Percentiles rank a stretch among this genome's conserved stretches.
Evolutionary conservation across 345 rosid species (phyloP).

Genomic region (Turritis glabra): DNA sequence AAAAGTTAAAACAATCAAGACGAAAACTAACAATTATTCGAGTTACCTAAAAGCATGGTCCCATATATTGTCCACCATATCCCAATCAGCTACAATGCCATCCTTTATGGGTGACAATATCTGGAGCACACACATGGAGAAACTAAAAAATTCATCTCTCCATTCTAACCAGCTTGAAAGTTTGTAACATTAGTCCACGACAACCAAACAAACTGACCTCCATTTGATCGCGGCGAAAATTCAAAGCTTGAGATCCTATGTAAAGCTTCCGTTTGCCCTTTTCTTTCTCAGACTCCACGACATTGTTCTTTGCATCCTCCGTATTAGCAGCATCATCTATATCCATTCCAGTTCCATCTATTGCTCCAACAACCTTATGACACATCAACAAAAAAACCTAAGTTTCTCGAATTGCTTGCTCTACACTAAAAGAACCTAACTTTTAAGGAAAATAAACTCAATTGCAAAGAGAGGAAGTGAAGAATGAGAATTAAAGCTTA

Average conservation of each 20-base stretch:
- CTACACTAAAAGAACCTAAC: background rate
- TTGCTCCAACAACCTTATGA: constrained; percentile 81
- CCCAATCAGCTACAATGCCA: constrained; percentile 89
- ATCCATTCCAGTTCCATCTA: constrained; percentile 88
- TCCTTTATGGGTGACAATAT: constrained; percentile 81
- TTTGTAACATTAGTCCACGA: background rate
- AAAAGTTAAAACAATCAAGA: background rate
- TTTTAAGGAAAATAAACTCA: background rate
- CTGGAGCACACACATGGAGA: constrained; percentile 35
- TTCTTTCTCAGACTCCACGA: constrained; percentile 49
- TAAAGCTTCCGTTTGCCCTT: constrained; percentile 64
- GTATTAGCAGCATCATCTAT: constrained; percentile 59
- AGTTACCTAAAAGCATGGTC: constrained; percentile 86
- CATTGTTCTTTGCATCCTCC: constrained; percentile 52
- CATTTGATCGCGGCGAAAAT: constrained; percentile 77
- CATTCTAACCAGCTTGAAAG: background rate
- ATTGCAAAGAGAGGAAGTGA: background rate
- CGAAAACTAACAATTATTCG: background rate
- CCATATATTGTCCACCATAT: constrained; percentile 83
- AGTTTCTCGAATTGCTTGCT: background rate
- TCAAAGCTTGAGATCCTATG: constrained; percentile 81
- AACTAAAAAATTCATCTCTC: background rate
- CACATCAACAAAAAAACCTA: constrained; percentile 26
- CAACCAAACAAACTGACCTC: constrained; percentile 54
- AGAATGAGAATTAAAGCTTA: constrained; percentile 38